Percentiles rank a stretch among this genome's conserved stretches.
These are phyloP conservation scores for Hanseniaspora meyeri DNA, from an alignment of 805 yeast genomes.

Conservation along the genomic window DNA sequence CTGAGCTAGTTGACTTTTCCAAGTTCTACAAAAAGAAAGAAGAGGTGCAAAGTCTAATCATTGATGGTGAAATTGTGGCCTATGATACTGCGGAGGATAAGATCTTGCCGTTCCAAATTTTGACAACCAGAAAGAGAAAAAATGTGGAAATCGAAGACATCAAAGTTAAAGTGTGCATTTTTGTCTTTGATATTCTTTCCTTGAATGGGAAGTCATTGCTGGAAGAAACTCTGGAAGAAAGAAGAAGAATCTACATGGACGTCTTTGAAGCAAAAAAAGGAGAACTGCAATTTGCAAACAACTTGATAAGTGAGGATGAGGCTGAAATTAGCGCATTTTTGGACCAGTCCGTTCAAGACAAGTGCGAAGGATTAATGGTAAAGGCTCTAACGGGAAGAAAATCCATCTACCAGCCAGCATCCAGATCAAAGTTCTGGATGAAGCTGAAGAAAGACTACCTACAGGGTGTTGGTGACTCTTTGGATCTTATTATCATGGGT, in stretches of 20 bases:
- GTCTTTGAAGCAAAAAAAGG: constrained; percentile 55
- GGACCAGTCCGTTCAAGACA: constrained; percentile 76
- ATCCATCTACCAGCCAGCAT: constrained; percentile 83
- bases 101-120: constrained; percentile 84
- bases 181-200: constrained; percentile 78
- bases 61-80: constrained; percentile 96
- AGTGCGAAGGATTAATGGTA: constrained; percentile 95
- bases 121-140: constrained; percentile 87
- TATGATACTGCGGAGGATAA: constrained; percentile 73
- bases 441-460: constrained; percentile 89
- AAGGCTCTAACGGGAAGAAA: constrained; percentile 73
- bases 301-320: constrained; percentile 53
- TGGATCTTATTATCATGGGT: constrained; percentile 86
- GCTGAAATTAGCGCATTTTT: constrained; percentile 70
- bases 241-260: constrained; percentile 49
- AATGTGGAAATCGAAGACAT: constrained; percentile 80
- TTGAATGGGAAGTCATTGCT: constrained; percentile 63
- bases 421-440: constrained; percentile 89
- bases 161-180: constrained; percentile 80
- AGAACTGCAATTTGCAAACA: constrained; percentile 69
- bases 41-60: constrained; percentile 46
- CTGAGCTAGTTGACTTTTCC: constrained; percentile 43
- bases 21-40: constrained; percentile 14
- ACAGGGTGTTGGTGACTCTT: constrained; percentile 89
- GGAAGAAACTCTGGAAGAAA: constrained; percentile 50